A percentile compares a stretch with the other conserved stretches of the same genome.
Evolutionary conservation across 2,329 filamentous ascomycete genomes (phyloP).

Genomic region (Cordyceps militaris): DNA sequence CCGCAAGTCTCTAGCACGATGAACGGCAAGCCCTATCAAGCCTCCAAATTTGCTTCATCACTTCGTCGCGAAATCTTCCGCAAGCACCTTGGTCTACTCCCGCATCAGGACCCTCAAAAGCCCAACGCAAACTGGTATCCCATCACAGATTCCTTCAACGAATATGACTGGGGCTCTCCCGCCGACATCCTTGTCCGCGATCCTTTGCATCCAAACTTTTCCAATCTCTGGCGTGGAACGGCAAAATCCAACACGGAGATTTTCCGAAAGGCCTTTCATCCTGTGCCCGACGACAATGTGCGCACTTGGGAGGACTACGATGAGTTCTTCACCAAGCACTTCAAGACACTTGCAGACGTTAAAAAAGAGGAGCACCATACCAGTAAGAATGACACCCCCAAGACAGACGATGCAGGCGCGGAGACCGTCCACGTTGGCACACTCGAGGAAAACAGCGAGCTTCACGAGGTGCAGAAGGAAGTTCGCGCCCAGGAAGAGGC

Average conservation of each 20-base stretch:
- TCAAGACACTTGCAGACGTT: conserved; percentile 48
- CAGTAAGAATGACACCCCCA: not conserved
- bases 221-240: conserved; percentile 63
- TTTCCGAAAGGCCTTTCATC: conserved; percentile 77
- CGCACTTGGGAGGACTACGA: conserved; percentile 68
- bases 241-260: conserved; percentile 73
- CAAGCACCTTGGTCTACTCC: conserved; percentile 81
- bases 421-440: not conserved
- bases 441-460: not conserved
- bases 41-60: conserved; percentile 68
- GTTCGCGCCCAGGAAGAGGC: conserved; percentile 41
- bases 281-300: conserved; percentile 61
- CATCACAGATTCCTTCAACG: conserved; percentile 48
- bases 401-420: not conserved
- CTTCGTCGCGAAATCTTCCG: conserved; percentile 82
- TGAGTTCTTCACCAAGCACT: conserved; percentile 60
- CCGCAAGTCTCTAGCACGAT: conserved; percentile 63
- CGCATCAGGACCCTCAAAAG: conserved; percentile 61
- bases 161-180: conserved; percentile 63
- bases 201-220: conserved; percentile 62
- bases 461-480: conserved; percentile 13
- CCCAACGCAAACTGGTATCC: conserved; percentile 72
- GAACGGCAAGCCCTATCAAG: conserved; percentile 64
- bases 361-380: conserved; percentile 29
- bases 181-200: conserved; percentile 65